Conservation (phyloP, 306 rosid species). For the Pterocarpus santalinus region DNA sequence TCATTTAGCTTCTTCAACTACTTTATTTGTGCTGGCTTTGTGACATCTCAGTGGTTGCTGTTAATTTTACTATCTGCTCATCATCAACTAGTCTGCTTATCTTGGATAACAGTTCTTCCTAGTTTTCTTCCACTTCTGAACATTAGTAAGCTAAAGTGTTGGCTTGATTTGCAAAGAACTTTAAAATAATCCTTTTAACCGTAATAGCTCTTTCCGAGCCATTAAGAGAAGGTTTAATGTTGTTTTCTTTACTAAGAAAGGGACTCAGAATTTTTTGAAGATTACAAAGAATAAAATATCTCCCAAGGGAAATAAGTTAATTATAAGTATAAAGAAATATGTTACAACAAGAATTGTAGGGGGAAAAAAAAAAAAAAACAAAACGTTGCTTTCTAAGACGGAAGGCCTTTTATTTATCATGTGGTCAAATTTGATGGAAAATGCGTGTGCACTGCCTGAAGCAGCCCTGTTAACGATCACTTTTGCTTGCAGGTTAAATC, state of each 20-base stretch:
- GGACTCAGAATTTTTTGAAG: not conserved
- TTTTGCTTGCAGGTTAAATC: conserved; percentile 68
- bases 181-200: not conserved
- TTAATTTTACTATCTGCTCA: not conserved
- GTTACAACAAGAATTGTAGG: not conserved
- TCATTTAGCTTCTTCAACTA: conserved; percentile 22
- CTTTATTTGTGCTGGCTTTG: conserved; percentile 10
- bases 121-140: not conserved
- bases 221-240: not conserved
- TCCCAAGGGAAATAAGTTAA: conserved; percentile 23
- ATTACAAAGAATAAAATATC: not conserved
- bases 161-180: not conserved
- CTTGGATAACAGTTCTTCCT: not conserved
- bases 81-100: not conserved
- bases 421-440: not conserved
- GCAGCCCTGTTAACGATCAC: conserved; percentile 23
- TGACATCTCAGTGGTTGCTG: not conserved
- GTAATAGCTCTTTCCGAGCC: not conserved
- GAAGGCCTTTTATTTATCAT: not conserved
- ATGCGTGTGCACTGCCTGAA: not conserved
- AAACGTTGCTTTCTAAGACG: not conserved
- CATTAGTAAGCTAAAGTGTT: conserved; percentile 8
- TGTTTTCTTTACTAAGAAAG: not conserved
- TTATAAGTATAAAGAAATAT: not conserved
- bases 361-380: not conserved